Evolutionary conservation across 768 basidiomycete species (phyloP), one percentile per base, ranked within the genome.

Genomic region (Vararia minispora): DNA sequence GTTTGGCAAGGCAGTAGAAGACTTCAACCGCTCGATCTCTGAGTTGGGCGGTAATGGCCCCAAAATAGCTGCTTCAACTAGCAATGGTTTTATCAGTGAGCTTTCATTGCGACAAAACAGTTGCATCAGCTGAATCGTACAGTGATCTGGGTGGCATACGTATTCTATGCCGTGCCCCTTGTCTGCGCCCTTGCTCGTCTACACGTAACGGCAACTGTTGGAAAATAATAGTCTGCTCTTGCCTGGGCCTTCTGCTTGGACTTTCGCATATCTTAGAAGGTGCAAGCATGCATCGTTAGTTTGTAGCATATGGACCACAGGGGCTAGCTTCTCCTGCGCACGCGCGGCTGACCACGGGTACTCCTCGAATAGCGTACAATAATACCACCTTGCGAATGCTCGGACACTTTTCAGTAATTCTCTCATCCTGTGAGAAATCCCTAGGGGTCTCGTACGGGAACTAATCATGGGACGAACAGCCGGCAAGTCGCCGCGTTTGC

Each of bases 71-170:
- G 84, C 85, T 21, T 54, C 61, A 9, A 62, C 63, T n/a, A 70
- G 78, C 44, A 85, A 82, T 47, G 82, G 72, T 6, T 87, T 86
- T 45, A 78, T 74, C 30, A 82, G 84, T 87, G 44, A 51, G 78
- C 69, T 10, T 27, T 18, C 49, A 33, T 40, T 7, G 12, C 37
- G 7, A 11, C 22, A 7, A 37, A 16, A 12, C 17, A 25, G 16
- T 24, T n/a, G 16, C 17, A 26, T 11, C 5, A 32, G 18, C 24
- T 36, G 33, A 17, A 13, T 20, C 28, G 12, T 33, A 12, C 30
- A 88, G 84, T 88, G 81, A 66, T 78, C 29, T 86, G 79, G 74
- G 74, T 85, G 14, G 82, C 72, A 12, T 84, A 82, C 46, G 74
- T 78, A 5, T 87, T 88, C 53, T 78, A 71, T 43, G 72, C 68